Conservation (phyloP, 345 rosid genomes). For the Murraya paniculata region DNA sequence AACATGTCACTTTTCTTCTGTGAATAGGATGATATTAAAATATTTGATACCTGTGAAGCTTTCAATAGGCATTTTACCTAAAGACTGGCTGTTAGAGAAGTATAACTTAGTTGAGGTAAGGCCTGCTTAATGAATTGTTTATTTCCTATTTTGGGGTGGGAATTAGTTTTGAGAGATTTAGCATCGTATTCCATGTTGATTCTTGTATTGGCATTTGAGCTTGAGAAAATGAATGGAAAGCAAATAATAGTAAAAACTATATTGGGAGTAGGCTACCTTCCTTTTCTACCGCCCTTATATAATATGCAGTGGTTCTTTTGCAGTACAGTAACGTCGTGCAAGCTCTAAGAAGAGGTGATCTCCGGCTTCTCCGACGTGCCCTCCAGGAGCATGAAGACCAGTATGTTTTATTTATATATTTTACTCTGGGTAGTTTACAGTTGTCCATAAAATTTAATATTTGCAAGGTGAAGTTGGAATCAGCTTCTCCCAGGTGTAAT, state of each 20-base stretch:
- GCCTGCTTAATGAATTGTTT: conserved; percentile 8
- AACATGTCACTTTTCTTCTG: conserved; percentile 6
- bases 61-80: conserved; percentile 79
- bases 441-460: background rate
- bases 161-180: background rate
- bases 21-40: conserved; percentile 86
- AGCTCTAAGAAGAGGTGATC: conserved; percentile 83
- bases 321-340: conserved; percentile 75
- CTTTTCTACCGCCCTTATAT: background rate
- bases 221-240: background rate
- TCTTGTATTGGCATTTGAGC: background rate
- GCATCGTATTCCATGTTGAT: background rate
- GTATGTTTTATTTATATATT: conserved; percentile 33
- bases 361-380: conserved; percentile 79
- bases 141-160: background rate
- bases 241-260: background rate
- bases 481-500: background rate
- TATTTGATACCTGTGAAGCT: conserved; percentile 95
- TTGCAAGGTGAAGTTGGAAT: background rate
- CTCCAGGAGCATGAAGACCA: conserved; percentile 85
- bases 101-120: conserved; percentile 77
- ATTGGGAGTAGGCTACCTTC: background rate
- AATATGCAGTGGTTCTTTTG: conserved; percentile 20
- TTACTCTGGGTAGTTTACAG: conserved; percentile 7
- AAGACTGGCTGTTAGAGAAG: conserved; percentile 56